phyloP scores from a whole-genome alignment of 2,329 filamentous ascomycete genomes.

The Monilinia polystroma region DNA sequence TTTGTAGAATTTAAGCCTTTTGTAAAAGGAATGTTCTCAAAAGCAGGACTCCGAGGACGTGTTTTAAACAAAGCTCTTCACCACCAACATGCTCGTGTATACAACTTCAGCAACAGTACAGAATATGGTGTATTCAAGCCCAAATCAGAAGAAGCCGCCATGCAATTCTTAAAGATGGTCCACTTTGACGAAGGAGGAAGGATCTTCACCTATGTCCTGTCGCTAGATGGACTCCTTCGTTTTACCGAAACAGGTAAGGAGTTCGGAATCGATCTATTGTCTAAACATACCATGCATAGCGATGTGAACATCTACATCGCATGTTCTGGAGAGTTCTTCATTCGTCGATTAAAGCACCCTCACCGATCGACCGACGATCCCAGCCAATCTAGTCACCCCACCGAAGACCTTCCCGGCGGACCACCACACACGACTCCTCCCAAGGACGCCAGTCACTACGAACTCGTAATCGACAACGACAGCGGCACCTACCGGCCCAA shows the following conservation, averaged over 20 bases:
- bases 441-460: constrained; percentile 60
- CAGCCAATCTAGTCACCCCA: constrained; percentile 53
- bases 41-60: constrained; percentile 72
- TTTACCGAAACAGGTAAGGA: constrained; percentile 97
- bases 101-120: constrained; percentile 80
- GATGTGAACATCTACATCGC: constrained; percentile 90
- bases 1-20: constrained; percentile 93
- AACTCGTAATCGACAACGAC: constrained; percentile 93
- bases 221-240: constrained; percentile 78
- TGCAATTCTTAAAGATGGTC: constrained; percentile 80
- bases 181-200: constrained; percentile 84
- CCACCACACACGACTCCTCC: constrained; percentile 48
- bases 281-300: constrained; percentile 96
- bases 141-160: constrained; percentile 67
- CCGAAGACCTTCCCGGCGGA: constrained; percentile 48
- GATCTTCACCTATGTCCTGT: constrained; percentile 89
- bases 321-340: constrained; percentile 89
- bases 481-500: constrained; percentile 91
- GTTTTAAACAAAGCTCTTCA: constrained; percentile 83
- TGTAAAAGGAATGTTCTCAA: constrained; percentile 84
- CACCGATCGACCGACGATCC: constrained; percentile 45
- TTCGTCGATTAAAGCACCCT: constrained; percentile 64
- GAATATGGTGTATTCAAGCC: constrained; percentile 66
- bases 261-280: constrained; percentile 88
- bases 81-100: constrained; percentile 84